Base-by-base conservation (phyloP, 1,284 basidiomycete genomes). In the Trichosporon inkin region DNA sequence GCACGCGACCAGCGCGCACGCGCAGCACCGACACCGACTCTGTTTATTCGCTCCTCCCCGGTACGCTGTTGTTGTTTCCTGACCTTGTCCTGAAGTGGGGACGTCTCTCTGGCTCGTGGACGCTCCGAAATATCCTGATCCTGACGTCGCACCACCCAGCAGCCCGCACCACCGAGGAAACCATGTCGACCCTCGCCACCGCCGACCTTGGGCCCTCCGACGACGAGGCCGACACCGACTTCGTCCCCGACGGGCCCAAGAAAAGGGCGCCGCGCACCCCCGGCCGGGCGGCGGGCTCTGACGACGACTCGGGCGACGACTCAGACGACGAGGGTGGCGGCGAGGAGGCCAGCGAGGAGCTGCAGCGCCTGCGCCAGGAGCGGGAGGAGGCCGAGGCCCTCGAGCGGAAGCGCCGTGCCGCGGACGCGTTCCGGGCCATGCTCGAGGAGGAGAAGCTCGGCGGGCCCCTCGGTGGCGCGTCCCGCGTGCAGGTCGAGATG, bases 141-240 rank as follows among this genome's bases (percentile, higher is more conserved):
- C 28, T 24, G 44, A n/a, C 24, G 24, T 49, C 24, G 44, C 44
- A 49, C 44, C 16, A 49, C 24, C 44, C 24, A 49, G 16, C 16
- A 49, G n/a, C 44, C 24, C 28, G 16, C 16, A 22, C 44, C 16
- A n/a, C 24, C 16, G 14, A 3, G 6, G 36, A 22, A 39, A 40
- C 53, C 39, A 76, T 76, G 74, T 71, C 72, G 5, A 76, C 74
- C 10, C 65, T 76, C 41, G 69, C 70, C 20, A 68, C 69, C 4
- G 74, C 73, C 19, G 65, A 69, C 54, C 63, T 74, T 10, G 64
- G 66, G 3, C 70, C 70, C 2, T 65, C 65, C 32, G 70, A 71
- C 63, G 71, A 71, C 36, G 71, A 62, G 55, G 57, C 56, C 11
- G 71, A 76, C 56, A 56, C 19, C 10, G 74, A 76, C 57, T 76